These are phyloP conservation scores for Athelia sp. DNA, from an alignment of 1,284 basidiomycete genomes.

Conservation along the genomic window DNA sequence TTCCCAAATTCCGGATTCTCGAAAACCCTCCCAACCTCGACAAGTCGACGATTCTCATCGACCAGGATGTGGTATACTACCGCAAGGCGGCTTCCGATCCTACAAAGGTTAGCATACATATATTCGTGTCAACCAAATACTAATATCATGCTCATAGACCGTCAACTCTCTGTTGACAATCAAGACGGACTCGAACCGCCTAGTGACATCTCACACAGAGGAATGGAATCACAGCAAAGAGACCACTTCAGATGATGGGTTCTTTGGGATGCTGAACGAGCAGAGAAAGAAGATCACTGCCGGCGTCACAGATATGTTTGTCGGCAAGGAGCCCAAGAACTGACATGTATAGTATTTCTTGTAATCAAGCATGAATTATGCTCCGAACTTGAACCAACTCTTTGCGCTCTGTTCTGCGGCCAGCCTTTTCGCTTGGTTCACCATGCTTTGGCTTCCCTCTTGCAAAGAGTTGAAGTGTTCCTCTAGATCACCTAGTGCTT, in stretches of 20 bases:
- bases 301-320: conserved; percentile 28
- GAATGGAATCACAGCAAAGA: conserved; percentile 45
- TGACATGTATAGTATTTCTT: not conserved
- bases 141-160: conserved; percentile 17
- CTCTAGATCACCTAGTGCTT: conserved; percentile 55
- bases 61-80: conserved; percentile 46
- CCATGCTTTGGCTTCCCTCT: conserved; percentile 61
- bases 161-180: conserved; percentile 44
- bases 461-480: conserved; percentile 58
- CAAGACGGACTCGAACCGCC: conserved; percentile 32
- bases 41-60: conserved; percentile 37
- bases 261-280: conserved; percentile 43
- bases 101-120: conserved; percentile 32
- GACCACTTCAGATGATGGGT: conserved; percentile 36
- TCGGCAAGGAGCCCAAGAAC: conserved; percentile 16
- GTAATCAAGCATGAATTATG: not conserved
- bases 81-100: conserved; percentile 33
- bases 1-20: conserved; percentile 38
- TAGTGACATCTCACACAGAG: conserved; percentile 38
- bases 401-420: conserved; percentile 58
- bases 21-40: conserved; percentile 34
- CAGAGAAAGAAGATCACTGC: conserved; percentile 41
- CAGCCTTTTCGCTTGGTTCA: conserved; percentile 58
- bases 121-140: not conserved
- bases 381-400: conserved; percentile 50